Evolutionary conservation across 2,329 filamentous ascomycete genomes (phyloP), one percentile per base, ranked within the genome.

Genomic region (Didymosphaeria variabile): DNA sequence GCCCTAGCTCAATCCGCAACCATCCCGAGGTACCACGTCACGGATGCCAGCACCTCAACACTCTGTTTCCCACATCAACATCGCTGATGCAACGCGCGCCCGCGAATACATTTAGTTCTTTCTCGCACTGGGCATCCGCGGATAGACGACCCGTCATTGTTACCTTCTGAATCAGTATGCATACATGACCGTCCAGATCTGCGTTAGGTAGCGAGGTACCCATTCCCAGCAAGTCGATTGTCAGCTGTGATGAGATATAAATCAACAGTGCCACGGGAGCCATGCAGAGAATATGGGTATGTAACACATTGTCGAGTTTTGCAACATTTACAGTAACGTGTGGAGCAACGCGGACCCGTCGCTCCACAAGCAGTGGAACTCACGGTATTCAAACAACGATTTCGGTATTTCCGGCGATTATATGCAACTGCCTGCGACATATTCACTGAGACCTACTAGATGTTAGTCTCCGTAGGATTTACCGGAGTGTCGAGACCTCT

Each of bases 31-130:
- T 23, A 26, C 23, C 19, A 46, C 19, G 12, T 46, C 44, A 47
- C 23, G 45, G 45, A 29, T 31, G 21, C 45, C 45, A 29, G 49
- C 19, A 38, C 34, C 31, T 52, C 32, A 52, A 52, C 49, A 40
- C 38, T 42, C 19, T 21, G 19, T 40, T 36, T 52, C 3, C 21
- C 4, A 53, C 19, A 40, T 32, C 6, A 42, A 42, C 34, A 36
- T 13, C 2, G 3, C 19, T 10, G 9, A 29, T 9, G 50, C 19
- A 50, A 29, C 13, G 15, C 13, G 29, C 15, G 46, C 46, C 29
- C 29, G 3, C 9, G 9, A 19, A 19, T 50, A 17, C 4, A 45
- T 17, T 19, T 8, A 2, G 19, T 23, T 44, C 19, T 1, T 45
- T 29, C 26, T 45, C 4, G 42, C 19, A 45, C n/a, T 23, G 42